phyloP scores from a whole-genome alignment of 2,329 filamentous ascomycete species.

The Lachnellula hyalina region DNA sequence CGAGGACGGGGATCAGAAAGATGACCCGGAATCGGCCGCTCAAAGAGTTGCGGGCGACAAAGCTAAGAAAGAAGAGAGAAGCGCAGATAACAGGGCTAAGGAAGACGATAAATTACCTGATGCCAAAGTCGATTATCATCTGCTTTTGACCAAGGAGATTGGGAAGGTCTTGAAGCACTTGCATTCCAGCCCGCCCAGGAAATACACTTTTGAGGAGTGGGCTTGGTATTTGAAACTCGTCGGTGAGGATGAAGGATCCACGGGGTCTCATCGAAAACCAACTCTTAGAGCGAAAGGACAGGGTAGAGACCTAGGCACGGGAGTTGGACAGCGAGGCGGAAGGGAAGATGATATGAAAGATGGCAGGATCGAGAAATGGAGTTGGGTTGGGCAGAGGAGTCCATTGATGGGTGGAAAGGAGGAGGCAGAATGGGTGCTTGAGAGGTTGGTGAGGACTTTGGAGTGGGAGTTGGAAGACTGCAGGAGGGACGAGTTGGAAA shows the following conservation, averaged over 20 bases:
- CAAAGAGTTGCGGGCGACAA: constrained; percentile 9
- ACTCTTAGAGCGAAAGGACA: constrained; percentile 8
- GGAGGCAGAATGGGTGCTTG: constrained; percentile 69
- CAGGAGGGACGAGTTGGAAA: constrained; percentile 20
- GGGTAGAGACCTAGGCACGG: constrained; percentile 10
- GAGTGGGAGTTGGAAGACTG: constrained; percentile 31
- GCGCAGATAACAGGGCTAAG: constrained; percentile 12
- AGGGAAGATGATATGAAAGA: constrained; percentile 11
- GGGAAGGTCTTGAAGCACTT: constrained; percentile 59
- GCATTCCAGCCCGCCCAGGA: constrained; percentile 49
- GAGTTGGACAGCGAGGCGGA: constrained; percentile 1
- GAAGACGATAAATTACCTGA: constrained; percentile 28
- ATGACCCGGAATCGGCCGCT: constrained; percentile 21
- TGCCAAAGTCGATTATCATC: constrained; percentile 42
- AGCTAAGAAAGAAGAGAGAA: constrained; percentile 9
- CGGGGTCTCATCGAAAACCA: constrained; percentile 43
- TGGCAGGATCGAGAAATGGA: constrained; percentile 48
- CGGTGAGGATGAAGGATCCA: constrained; percentile 54
- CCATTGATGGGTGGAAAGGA: constrained; percentile 64
- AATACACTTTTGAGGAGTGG: constrained; percentile 82
- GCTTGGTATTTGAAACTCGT: constrained; percentile 77
- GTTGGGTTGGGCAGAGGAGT: constrained; percentile 65
- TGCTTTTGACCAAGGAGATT: constrained; percentile 69
- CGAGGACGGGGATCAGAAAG: constrained; percentile 17
- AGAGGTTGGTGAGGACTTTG: constrained; percentile 54